Evolutionary conservation across 306 rosid species (phyloP), one percentile per base, ranked within the genome.

Genomic region (Trifolium pratense): DNA sequence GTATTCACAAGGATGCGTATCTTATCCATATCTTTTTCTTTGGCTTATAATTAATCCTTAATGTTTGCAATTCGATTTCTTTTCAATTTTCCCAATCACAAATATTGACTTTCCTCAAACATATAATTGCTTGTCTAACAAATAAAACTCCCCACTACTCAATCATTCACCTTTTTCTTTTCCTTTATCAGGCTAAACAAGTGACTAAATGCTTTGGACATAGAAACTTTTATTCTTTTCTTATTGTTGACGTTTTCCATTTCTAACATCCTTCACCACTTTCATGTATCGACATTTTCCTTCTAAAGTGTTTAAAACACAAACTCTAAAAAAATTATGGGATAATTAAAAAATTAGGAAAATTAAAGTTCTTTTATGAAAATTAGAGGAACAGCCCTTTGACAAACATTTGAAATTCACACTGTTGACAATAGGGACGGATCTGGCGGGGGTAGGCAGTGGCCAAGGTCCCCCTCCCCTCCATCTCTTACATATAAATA

Each of bases 81-180:
- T 16, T 59, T 59, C 13, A 59, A 53, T 53, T 53, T 20, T 4
- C 10, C 60, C 60, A 53, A 59, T 59, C 40, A 59, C 40, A 20
- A 59, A 59, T 29, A 29, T 59, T 59, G 66, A 59, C 66, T 59
- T 59, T 59, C 66, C 66, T 59, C 20, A 15, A 59, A 59, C 39
- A 29, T 59, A 59, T n/a, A 59, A 59, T 59, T 59, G 42, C 58
- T 48, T 76, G 67, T 57, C 46, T 66, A 75, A 63, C 69, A 29
- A 60, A 23, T 64, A 29, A 70, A 29, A 42, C 73, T 20, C 29
- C 48, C 63, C 73, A 62, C 59, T 23, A 31, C 53, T 16, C 67
- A 63, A 75, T 75, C 74, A 34, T 75, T 31, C 58, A 70, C 66
- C 66, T 7, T n/a, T 48, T 34, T 9, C 39, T 53, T 45, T 75